A percentile compares a stretch with the other conserved stretches of the same genome.
These are phyloP conservation scores for Podila horticola DNA, from an alignment of 192 early-diverging fungal genomes.

Conservation along the genomic window DNA sequence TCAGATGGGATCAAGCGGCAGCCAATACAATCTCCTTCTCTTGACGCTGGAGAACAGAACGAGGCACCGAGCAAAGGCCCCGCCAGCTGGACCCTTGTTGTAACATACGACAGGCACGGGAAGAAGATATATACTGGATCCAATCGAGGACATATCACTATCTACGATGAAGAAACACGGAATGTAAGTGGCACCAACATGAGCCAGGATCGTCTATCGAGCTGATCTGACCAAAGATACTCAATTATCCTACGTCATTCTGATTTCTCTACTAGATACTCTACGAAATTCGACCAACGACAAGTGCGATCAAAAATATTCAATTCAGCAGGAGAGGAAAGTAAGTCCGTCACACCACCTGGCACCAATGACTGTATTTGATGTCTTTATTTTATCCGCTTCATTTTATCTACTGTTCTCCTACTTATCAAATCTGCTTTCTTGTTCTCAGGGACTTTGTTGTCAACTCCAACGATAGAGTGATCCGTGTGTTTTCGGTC, in stretches of 20 bases:
- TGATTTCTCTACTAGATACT: slow-evolving; percentile 10
- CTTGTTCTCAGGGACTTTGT: slow-evolving; percentile 69
- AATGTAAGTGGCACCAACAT: slow-evolving; percentile 50
- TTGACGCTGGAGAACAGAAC: slow-evolving; percentile 18
- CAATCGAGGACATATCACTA: slow-evolving; percentile 70
- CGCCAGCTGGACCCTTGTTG: slow-evolving; percentile 33
- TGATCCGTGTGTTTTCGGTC: slow-evolving; percentile 76
- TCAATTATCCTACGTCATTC: neutral
- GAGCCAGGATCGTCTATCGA: neutral
- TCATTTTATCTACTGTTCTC: neutral
- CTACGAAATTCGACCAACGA: slow-evolving; percentile 48
- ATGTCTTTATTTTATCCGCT: neutral
- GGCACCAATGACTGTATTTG: neutral
- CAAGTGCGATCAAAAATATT: slow-evolving; percentile 66
- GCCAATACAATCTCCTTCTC: slow-evolving; percentile 13
- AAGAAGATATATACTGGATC: slow-evolving; percentile 72
- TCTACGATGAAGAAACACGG: slow-evolving; percentile 63
- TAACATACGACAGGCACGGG: slow-evolving; percentile 54
- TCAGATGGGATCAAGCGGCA: slow-evolving; percentile 36
- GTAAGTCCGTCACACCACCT: slow-evolving; percentile 49
- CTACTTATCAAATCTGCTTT: neutral
- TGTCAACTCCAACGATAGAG: slow-evolving; percentile 83
- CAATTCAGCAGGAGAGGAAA: slow-evolving; percentile 72
- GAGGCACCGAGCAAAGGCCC: slow-evolving; percentile 19
- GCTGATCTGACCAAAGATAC: neutral